Evolutionary conservation across 257 asterid species (phyloP).

Genomic region (Cruciata laevipes): DNA sequence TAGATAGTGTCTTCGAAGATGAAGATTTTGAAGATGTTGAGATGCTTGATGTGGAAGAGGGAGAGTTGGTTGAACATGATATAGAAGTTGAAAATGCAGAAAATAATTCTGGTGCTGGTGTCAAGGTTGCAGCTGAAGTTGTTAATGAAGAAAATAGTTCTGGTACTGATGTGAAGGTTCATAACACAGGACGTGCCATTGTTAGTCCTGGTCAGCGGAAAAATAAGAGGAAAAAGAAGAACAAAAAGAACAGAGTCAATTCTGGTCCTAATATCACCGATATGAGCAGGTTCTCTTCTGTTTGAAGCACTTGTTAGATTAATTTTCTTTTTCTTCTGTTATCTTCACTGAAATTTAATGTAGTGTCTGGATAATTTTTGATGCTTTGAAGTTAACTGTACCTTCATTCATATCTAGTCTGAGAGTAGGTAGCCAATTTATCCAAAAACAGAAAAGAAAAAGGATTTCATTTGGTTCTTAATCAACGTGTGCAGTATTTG

Average conservation of each 20-base stretch:
- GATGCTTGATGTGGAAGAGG: slow-evolving; percentile 84
- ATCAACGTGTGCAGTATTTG: slow-evolving; percentile 8
- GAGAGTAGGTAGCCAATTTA: too few relatives aligned
- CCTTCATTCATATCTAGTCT: too few relatives aligned
- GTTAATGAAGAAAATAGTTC: slow-evolving; percentile 20
- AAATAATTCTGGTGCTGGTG: slow-evolving; percentile 22
- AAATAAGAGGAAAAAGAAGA: slow-evolving; percentile 53
- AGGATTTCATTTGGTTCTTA: too few relatives aligned
- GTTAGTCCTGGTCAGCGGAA: slow-evolving; percentile 34
- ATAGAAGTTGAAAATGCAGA: slow-evolving; percentile 38
- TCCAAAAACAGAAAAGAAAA: too few relatives aligned
- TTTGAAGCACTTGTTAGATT: background rate
- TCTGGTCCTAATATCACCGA: slow-evolving; percentile 42
- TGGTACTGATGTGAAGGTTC: slow-evolving; percentile 24
- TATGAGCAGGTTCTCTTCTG: slow-evolving; percentile 48
- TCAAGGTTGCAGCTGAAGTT: slow-evolving; percentile 13
- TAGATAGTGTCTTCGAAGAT: background rate
- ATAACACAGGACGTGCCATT: slow-evolving; percentile 26
- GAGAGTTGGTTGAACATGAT: slow-evolving; percentile 48
- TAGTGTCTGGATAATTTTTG: background rate
- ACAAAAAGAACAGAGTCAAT: slow-evolving; percentile 45
- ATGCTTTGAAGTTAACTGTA: too few relatives aligned
- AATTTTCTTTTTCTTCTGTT: background rate
- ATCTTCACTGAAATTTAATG: background rate
- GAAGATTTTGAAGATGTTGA: slow-evolving; percentile 41